phyloP scores from a whole-genome alignment of 495 filamentous ascomycete species.

The Arthonia radiata region DNA sequence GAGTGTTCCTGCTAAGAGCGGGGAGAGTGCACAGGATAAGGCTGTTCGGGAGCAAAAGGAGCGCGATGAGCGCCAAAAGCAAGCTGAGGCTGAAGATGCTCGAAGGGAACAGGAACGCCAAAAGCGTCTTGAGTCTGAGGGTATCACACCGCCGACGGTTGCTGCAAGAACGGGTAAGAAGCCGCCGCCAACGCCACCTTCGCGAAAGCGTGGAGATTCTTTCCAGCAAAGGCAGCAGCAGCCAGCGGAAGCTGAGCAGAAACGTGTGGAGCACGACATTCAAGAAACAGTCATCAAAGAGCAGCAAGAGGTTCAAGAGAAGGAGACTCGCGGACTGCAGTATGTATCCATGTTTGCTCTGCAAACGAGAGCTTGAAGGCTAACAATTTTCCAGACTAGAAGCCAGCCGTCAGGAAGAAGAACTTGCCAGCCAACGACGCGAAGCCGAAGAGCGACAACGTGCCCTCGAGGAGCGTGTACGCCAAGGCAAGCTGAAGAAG shows the following conservation, averaged over 20 bases:
- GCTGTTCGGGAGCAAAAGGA: slow-evolving; percentile 75
- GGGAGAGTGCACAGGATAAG: slow-evolving; percentile 60
- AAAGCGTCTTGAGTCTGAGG: slow-evolving; percentile 62
- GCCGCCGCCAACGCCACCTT: slow-evolving; percentile 63
- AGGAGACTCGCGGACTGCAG: slow-evolving; percentile 55
- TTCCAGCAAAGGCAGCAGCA: slow-evolving; percentile 25
- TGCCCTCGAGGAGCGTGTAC: slow-evolving; percentile 81
- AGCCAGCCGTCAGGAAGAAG: slow-evolving; percentile 49
- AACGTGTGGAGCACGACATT: slow-evolving; percentile 13
- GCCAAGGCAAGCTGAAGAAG: slow-evolving; percentile 87
- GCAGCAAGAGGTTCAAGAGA: slow-evolving; percentile 58
- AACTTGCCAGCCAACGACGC: slow-evolving; percentile 52
- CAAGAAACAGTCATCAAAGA: slow-evolving; percentile 31
- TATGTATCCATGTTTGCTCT: too few relatives aligned
- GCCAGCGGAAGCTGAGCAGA: slow-evolving; percentile 22
- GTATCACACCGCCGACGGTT: slow-evolving; percentile 38
- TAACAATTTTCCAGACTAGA: slow-evolving; percentile 32
- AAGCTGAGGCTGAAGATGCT: slow-evolving; percentile 90
- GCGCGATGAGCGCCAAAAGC: slow-evolving; percentile 55
- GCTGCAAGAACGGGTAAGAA: slow-evolving; percentile 50
- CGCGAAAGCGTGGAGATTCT: slow-evolving; percentile 44
- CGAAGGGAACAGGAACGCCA: slow-evolving; percentile 72
- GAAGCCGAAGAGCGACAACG: slow-evolving; percentile 60
- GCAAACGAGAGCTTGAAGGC: too few relatives aligned
- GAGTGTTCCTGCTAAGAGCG: slow-evolving; percentile 40